phyloP scores from a whole-genome alignment of 164 flowering plant species.

The Chloranthus sessilifolius region DNA sequence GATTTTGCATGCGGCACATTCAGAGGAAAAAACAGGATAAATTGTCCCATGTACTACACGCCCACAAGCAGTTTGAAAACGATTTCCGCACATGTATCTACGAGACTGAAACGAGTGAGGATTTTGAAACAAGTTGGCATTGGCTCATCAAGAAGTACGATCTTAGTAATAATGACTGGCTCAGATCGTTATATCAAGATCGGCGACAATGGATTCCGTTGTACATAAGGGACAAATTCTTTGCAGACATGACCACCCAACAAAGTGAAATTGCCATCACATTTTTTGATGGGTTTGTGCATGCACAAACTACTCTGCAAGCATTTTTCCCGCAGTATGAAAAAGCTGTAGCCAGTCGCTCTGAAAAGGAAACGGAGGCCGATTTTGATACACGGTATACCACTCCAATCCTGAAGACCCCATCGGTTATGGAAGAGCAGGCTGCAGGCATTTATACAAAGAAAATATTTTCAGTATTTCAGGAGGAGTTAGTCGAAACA shows the following conservation, averaged over 20 bases:
- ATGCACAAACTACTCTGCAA: constrained; percentile 31
- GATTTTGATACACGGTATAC: neutral
- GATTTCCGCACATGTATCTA: constrained; percentile 1
- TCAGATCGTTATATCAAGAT: neutral
- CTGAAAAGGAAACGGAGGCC: neutral
- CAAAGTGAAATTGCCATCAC: neutral
- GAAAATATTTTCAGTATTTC: neutral
- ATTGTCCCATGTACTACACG: neutral
- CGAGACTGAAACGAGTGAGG: neutral
- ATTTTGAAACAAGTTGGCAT: constrained; percentile 1
- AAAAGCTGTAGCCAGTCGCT: neutral
- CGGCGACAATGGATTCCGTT: neutral
- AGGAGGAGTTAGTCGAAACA: neutral
- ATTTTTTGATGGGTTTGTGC: neutral
- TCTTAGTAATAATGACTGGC: constrained; percentile 1
- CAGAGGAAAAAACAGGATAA: neutral
- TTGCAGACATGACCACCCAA: neutral
- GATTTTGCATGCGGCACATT: constrained; percentile 5
- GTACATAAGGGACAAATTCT: neutral
- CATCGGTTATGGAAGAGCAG: neutral
- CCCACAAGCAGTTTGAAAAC: neutral
- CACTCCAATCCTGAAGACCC: neutral
- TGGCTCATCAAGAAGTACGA: neutral
- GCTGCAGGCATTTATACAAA: neutral
- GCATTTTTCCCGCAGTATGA: neutral